Conservation (phyloP, 2,329 filamentous ascomycete species). For the Eutypella sp. region DNA sequence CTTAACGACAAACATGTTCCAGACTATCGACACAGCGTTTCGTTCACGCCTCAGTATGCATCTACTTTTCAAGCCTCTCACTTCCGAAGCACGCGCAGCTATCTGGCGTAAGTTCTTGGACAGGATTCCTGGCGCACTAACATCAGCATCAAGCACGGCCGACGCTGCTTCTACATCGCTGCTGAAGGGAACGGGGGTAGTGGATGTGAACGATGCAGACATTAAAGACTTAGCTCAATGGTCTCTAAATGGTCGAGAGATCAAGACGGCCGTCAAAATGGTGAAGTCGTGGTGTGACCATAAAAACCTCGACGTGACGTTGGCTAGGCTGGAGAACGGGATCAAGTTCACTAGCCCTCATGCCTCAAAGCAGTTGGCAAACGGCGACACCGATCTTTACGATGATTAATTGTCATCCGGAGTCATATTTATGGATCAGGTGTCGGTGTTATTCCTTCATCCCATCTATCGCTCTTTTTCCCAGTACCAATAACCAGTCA, state of each 20-base stretch:
- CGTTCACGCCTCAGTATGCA: slow-evolving; percentile 43
- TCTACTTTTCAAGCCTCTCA: slow-evolving; percentile 38
- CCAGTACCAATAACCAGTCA: too few species aligned
- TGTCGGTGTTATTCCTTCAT: too few species aligned
- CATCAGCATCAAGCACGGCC: too few species aligned
- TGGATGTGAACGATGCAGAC: slow-evolving; percentile 27
- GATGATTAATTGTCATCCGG: neutral
- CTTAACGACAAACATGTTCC: slow-evolving; percentile 32
- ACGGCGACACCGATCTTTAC: neutral
- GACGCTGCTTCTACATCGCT: too few species aligned
- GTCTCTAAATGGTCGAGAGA: slow-evolving; percentile 41
- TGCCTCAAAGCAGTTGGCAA: slow-evolving; percentile 27
- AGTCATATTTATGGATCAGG: neutral
- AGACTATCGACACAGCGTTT: slow-evolving; percentile 38
- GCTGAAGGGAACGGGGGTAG: slow-evolving; percentile 1
- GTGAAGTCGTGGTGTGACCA: slow-evolving; percentile 39
- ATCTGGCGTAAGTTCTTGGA: neutral
- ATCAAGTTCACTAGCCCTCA: slow-evolving; percentile 42
- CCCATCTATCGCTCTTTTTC: too few species aligned
- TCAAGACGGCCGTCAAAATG: slow-evolving; percentile 45
- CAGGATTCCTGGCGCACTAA: neutral
- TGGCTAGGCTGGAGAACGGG: slow-evolving; percentile 37
- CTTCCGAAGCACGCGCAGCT: neutral
- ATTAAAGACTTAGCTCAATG: slow-evolving; percentile 34
- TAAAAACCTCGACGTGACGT: slow-evolving; percentile 37